These are phyloP conservation scores for Aspergillus pseudoviridinutans DNA, from an alignment of 2,329 filamentous ascomycete genomes.

Conservation along the genomic window DNA sequence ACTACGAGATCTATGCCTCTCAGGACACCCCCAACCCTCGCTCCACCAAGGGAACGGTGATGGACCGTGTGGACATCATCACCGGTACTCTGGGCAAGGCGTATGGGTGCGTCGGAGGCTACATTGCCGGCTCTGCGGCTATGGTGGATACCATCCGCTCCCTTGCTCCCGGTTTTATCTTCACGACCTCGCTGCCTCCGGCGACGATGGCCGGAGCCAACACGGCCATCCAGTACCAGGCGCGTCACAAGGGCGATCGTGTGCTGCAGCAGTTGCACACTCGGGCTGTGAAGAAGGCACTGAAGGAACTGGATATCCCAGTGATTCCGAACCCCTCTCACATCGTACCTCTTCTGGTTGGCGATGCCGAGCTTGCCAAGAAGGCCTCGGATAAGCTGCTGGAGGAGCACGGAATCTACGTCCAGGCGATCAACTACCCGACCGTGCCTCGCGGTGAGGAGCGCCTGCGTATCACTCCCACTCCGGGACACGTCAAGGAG, in stretches of 20 bases:
- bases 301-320: constrained; percentile 77
- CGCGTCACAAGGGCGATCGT: constrained; percentile 77
- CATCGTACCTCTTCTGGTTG: constrained; percentile 90
- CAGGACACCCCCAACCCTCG: constrained; percentile 55
- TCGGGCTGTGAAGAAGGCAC: constrained; percentile 81
- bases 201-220: constrained; percentile 94
- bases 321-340: constrained; percentile 98
- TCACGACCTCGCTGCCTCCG: constrained; percentile 93
- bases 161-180: constrained; percentile 95
- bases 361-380: constrained; percentile 89
- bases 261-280: constrained; percentile 94
- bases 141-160: constrained; percentile 92
- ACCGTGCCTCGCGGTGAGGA: constrained; percentile 98
- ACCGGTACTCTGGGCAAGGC: constrained; percentile 96
- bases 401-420: constrained; percentile 87
- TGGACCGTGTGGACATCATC: constrained; percentile 97
- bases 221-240: constrained; percentile 91
- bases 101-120: constrained; percentile 95
- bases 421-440: constrained; percentile 98
- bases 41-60: constrained; percentile 66
- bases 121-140: constrained; percentile 84
- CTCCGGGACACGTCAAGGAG: constrained; percentile 81
- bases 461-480: constrained; percentile 90
- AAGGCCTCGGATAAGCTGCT: constrained; percentile 88
- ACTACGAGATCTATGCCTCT: constrained; percentile 79